Conservation (phyloP, 108 stramenopile species). For the Cyclotella choctawhatcheeana region DNA sequence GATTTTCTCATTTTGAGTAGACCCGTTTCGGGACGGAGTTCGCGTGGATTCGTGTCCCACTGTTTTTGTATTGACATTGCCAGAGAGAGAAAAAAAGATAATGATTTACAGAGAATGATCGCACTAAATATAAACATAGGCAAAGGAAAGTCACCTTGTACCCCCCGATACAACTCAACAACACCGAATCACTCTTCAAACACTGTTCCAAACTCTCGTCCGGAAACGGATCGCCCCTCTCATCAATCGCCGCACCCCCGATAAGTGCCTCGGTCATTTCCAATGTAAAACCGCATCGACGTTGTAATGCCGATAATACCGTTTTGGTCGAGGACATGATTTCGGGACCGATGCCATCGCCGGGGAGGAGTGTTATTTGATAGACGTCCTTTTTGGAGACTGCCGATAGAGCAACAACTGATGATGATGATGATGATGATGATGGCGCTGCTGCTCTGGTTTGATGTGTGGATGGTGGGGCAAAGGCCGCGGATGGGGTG, state of each 20-base stretch:
- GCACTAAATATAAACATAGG: not conserved
- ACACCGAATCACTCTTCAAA: constrained; percentile 88
- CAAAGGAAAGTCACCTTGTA: constrained; percentile 64
- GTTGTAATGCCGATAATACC: constrained; percentile 68
- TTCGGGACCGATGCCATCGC: constrained; percentile 94
- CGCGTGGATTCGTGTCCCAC: constrained; percentile 96
- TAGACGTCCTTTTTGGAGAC: constrained; percentile 89
- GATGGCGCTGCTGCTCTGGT: not conserved
- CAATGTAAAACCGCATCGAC: constrained; percentile 77
- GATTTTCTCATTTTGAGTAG: constrained; percentile 95
- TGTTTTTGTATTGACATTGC: no score
- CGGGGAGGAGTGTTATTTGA: constrained; percentile 85
- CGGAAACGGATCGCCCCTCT: constrained; percentile 91
- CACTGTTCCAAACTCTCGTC: constrained; percentile 89
- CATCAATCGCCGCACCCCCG: constrained; percentile 97
- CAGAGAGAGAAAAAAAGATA: no score
- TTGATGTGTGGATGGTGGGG: not conserved
- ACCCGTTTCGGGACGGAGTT: constrained; percentile 94
- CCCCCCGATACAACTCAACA: constrained; percentile 97
- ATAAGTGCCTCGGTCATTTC: constrained; percentile 94
- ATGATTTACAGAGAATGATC: no score
- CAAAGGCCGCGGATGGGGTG: no score
- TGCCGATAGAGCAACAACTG: constrained; percentile 55
- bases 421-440: no score
- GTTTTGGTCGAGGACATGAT: constrained; percentile 90